Evolutionary conservation across 129 eudicot species (phyloP), one percentile per base, ranked within the genome.

Genomic region (Escallonia rubra): DNA sequence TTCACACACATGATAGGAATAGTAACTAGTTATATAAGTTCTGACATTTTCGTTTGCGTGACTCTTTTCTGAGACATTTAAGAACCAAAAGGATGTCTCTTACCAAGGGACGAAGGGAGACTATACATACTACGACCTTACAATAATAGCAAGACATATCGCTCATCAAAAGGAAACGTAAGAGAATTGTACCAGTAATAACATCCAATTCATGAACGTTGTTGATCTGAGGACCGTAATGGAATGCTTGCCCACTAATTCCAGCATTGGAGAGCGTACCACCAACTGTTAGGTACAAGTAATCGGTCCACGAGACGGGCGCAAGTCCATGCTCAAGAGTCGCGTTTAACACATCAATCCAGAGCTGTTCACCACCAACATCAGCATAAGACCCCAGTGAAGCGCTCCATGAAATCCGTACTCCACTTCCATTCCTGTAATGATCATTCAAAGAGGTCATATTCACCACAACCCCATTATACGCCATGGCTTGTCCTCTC

Each of bases 191-290:
- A 91, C 98, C 98, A 14, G 98, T 91, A 49, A 91, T 67, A 63
- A 91, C 95, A 64, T 88, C 96, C 77, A 91, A n/a, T 67, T 91
- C 91, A 74, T 72, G 79, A 57, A 91, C 98, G 69, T 83, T 88
- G 64, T 74, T 76, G 10, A 91, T 91, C 66, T 91, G 98, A 65
- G 98, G 98, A 7, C 98, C 96, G 83, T 83, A 78, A 42, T 72
- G 64, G 63, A 86, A 91, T 2, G 87, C 11, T 52, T 91, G 98
- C 43, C 98, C 98, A 56, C 98, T 86, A 67, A 91, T 88, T 56
- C 98, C 98, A 3, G 81, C 98, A 68, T 91, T 91, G 52, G 96
- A 91, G 13, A 91, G 91, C 2, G 98, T 91, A 11, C 98, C 98
- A 39, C 96, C 98, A 43, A 88, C 91, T 0, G 75, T 88, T 43